Base-by-base conservation (phyloP, 1,284 basidiomycete species). In the Sporisorium scitamineum region DNA sequence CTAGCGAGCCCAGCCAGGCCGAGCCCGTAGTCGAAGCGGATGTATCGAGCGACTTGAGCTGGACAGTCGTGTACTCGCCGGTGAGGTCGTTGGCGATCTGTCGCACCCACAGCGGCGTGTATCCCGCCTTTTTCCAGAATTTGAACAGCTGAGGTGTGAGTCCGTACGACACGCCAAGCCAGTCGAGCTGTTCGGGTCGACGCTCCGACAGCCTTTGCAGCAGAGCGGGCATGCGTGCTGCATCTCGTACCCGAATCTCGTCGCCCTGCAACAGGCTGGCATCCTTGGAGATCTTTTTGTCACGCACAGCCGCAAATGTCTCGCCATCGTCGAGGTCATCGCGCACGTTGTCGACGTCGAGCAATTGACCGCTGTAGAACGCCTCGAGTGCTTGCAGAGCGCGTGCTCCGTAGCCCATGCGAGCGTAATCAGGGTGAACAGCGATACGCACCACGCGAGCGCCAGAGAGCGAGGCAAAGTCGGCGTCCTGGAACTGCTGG, bases 91-190 rank as follows among this genome's bases (percentile, higher is more conserved):
- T 97, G 75, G 92, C 89, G 24, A 94, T 95, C 86, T 99, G 97
- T 44, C 95, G 91, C 26, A 98, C 87, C 84, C 98, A 99, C 20
- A 99, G 88, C 0, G 97, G 97, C 0, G 93, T 89, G 85, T 93
- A 99, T 16, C 94, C 94, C 1, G 91, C 91, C 41, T 93, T 90
- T 87, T 97, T 98, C 97, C 97, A 99, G 88, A 99, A 99, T 89
- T 93, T 89, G 58, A 99, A 89, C 1, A 99, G 88, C 78, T 91
- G 91, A 3, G 93, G 90, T 0, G 96, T 98, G 53, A 99, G 88
- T 11, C 97, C 97, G 85, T 97, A 99, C 29, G 94, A 96, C 0
- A 98, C 96, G 50, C 97, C 96, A 7, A 99, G 88, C 86, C 97
- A 99, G 86, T 99, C 96, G 34, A 99, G 88, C 48, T 87, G 88